Conservation (phyloP, 2,329 filamentous ascomycete genomes). For the Aureobasidium melanogenum region DNA sequence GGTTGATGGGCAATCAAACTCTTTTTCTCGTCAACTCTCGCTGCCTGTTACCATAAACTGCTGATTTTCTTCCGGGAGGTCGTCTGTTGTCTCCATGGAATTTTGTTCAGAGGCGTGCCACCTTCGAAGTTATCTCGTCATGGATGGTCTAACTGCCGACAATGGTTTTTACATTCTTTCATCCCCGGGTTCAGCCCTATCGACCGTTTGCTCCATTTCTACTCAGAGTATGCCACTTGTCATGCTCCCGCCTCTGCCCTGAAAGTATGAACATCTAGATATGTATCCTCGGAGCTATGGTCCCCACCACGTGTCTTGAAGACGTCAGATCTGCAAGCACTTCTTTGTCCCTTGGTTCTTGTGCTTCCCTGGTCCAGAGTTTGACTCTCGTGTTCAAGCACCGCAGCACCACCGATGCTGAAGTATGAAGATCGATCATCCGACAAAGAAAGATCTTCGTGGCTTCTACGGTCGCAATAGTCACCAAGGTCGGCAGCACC, state of each 20-base stretch:
- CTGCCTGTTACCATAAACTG: neutral
- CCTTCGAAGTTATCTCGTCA: neutral
- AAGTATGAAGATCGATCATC: neutral
- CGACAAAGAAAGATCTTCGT: neutral
- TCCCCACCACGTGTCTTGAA: neutral
- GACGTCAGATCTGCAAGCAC: constrained; percentile 2
- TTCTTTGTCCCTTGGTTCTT: neutral
- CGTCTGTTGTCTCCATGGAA: neutral
- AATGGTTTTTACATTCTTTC: neutral
- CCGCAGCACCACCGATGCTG: neutral
- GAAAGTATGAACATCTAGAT: neutral
- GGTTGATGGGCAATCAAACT: constrained; percentile 8
- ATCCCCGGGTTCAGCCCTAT: neutral
- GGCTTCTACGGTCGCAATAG: neutral
- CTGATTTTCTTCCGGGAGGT: neutral
- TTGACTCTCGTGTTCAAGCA: neutral
- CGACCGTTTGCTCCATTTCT: neutral
- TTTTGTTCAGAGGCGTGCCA: neutral
- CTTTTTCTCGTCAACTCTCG: neutral
- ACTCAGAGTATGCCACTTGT: constrained; percentile 1
- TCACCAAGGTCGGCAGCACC: neutral
- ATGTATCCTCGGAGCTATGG: neutral
- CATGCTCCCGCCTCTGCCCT: neutral
- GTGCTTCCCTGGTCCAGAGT: neutral
- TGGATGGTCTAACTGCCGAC: neutral